Conservation (phyloP, 495 filamentous ascomycete genomes). For the Melanomma pulvis-pyrius region DNA sequence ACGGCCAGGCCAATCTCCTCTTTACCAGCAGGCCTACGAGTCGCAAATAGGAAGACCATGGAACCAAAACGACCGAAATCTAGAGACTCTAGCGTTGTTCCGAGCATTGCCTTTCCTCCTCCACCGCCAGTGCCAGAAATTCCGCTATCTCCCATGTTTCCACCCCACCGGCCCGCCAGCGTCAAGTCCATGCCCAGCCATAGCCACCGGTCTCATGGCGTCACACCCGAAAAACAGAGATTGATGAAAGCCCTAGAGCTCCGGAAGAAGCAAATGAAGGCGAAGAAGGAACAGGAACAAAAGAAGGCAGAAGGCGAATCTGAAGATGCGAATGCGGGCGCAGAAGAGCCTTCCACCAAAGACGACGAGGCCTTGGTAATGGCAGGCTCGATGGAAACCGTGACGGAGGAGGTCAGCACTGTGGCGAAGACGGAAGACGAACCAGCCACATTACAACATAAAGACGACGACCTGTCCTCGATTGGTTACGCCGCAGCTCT, state of each 20-base stretch:
- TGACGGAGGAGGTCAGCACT: neutral
- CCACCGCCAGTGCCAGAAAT: constrained; percentile 48
- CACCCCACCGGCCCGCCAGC: constrained; percentile 56
- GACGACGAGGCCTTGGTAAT: neutral
- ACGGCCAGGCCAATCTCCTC: constrained; percentile 32
- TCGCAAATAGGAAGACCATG: constrained; percentile 32
- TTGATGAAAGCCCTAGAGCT: constrained; percentile 93
- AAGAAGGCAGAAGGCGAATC: constrained; percentile 1
- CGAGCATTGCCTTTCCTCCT: constrained; percentile 37
- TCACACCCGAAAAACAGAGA: constrained; percentile 87
- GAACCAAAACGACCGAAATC: constrained; percentile 39
- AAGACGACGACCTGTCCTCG: neutral
- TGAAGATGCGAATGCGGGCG: neutral
- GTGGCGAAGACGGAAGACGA: neutral
- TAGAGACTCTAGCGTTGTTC: constrained; percentile 35
- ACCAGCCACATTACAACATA: neutral
- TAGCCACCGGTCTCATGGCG: constrained; percentile 36
- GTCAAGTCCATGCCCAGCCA: constrained; percentile 50
- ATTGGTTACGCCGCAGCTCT: neutral
- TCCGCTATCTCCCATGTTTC: constrained; percentile 57
- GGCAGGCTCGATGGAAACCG: neutral
- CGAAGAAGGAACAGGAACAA: constrained; percentile 27
- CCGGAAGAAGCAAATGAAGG: constrained; percentile 68
- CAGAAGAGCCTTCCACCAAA: neutral
- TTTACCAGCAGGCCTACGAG: constrained; percentile 41